phyloP scores from a whole-genome alignment of 1,139 yeast species.

The Geotrichum carabidarum region DNA sequence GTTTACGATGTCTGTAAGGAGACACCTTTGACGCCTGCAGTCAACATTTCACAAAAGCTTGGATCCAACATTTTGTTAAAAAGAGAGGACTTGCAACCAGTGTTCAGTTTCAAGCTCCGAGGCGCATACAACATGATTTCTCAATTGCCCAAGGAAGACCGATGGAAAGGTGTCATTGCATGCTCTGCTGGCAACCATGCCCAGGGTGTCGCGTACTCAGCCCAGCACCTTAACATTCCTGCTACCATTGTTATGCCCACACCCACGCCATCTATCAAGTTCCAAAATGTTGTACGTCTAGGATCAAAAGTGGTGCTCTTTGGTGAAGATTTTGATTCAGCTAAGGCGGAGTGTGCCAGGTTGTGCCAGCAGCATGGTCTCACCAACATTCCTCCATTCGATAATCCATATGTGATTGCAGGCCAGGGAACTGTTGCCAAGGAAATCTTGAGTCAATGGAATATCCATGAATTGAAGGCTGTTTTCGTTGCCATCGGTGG shows the following conservation, averaged over 20 bases:
- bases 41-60: slow-evolving; percentile 64
- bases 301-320: slow-evolving; percentile 90
- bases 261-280: slow-evolving; percentile 92
- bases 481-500: slow-evolving; percentile 95
- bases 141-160: slow-evolving; percentile 61
- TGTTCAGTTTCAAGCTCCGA: slow-evolving; percentile 89
- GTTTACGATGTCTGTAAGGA: slow-evolving; percentile 94
- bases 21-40: slow-evolving; percentile 76
- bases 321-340: slow-evolving; percentile 92
- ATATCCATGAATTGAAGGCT: slow-evolving; percentile 72
- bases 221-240: slow-evolving; percentile 75
- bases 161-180: slow-evolving; percentile 87
- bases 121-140: slow-evolving; percentile 98
- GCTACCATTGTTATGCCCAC: slow-evolving; percentile 98
- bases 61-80: slow-evolving; percentile 72
- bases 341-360: slow-evolving; percentile 81
- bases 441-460: slow-evolving; percentile 83
- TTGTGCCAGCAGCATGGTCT: slow-evolving; percentile 63
- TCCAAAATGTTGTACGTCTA: slow-evolving; percentile 79
- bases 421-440: slow-evolving; percentile 98
- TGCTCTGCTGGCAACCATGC: slow-evolving; percentile 99
- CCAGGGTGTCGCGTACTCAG: slow-evolving; percentile 95
- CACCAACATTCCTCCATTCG: slow-evolving; percentile 92
- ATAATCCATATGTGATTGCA: slow-evolving; percentile 97
- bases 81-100: slow-evolving; percentile 91